Percentiles rank a stretch among this genome's conserved stretches.
phyloP scores from a whole-genome alignment of 179 eudicot genomes.

The Spergularia azorica region DNA sequence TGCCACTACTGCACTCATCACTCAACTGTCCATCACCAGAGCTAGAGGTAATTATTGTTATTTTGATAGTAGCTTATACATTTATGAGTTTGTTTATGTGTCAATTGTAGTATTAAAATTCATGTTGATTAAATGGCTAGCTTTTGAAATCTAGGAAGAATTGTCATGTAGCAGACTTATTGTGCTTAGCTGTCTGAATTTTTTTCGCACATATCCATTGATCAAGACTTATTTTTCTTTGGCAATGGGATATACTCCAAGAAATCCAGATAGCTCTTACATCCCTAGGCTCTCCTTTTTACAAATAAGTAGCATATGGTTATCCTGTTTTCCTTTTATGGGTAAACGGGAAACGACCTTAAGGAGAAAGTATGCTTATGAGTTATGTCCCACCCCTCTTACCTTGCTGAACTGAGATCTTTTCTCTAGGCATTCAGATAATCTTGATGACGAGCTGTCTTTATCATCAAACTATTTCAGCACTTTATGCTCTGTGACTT shows the following conservation, averaged over 20 bases:
- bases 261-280: not conserved
- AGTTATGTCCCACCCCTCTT: too few relatives aligned
- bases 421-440: not conserved
- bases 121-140: not conserved
- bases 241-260: not conserved
- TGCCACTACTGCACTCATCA: constrained; percentile 79
- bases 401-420: too few relatives aligned
- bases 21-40: constrained; percentile 71
- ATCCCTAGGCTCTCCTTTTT: too few relatives aligned
- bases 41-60: constrained; percentile 55
- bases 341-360: too few relatives aligned
- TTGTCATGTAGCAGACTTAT: constrained; percentile 1
- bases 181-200: not conserved
- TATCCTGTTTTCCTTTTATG: too few relatives aligned
- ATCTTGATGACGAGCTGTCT: not conserved
- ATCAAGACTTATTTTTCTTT: not conserved
- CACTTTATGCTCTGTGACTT: not conserved
- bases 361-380: too few relatives aligned
- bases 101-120: not conserved
- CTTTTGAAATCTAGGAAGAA: not conserved
- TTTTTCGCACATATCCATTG: not conserved
- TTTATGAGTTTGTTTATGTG: not conserved
- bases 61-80: not conserved
- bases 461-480: not conserved
- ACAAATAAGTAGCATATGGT: too few relatives aligned